Evolutionary conservation across 2,329 filamentous ascomycete species (phyloP).

Genomic region (Westerdykella aurantiaca): DNA sequence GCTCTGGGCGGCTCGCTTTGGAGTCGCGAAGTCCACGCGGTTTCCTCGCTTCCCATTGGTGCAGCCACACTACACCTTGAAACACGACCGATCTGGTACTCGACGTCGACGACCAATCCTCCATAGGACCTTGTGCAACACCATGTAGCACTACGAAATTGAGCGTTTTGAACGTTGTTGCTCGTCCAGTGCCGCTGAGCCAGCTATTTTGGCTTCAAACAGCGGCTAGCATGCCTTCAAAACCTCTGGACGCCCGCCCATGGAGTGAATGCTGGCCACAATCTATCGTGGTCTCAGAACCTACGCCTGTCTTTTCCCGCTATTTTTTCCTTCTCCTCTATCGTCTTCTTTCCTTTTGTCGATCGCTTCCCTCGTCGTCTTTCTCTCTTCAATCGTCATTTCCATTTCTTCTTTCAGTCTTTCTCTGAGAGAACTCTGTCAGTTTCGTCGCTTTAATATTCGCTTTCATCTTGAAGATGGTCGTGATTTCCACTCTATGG

Average conservation of each 20-base stretch:
- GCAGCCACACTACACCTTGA: slow-evolving; percentile 12
- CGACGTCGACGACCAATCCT: slow-evolving; percentile 27
- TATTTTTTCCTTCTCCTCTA: slow-evolving; percentile 19
- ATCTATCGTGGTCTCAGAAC: slow-evolving; percentile 17
- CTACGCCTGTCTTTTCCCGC: slow-evolving; percentile 12
- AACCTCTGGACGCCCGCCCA: slow-evolving; percentile 23
- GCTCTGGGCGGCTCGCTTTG: no score
- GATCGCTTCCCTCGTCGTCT: slow-evolving; percentile 27
- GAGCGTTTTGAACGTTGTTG: slow-evolving; percentile 16
- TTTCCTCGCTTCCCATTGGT: neutral
- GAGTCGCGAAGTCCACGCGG: neutral
- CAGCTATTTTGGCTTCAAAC: slow-evolving; percentile 32
- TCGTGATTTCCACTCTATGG: slow-evolving; percentile 19
- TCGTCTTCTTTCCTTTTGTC: slow-evolving; percentile 18
- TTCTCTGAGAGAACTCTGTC: slow-evolving; percentile 9
- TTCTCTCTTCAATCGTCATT: slow-evolving; percentile 17
- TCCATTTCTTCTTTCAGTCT: slow-evolving; percentile 12
- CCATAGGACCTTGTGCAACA: slow-evolving; percentile 7
- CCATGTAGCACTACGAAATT: slow-evolving; percentile 19
- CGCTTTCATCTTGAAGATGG: slow-evolving; percentile 20
- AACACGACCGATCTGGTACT: slow-evolving; percentile 15
- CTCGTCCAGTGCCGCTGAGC: slow-evolving; percentile 27
- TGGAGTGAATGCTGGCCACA: slow-evolving; percentile 16
- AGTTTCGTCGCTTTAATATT: slow-evolving; percentile 16
- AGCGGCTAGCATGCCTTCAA: slow-evolving; percentile 38